phyloP scores from a whole-genome alignment of 169 alveolate species.

The Plasmodium gonderi region DNA sequence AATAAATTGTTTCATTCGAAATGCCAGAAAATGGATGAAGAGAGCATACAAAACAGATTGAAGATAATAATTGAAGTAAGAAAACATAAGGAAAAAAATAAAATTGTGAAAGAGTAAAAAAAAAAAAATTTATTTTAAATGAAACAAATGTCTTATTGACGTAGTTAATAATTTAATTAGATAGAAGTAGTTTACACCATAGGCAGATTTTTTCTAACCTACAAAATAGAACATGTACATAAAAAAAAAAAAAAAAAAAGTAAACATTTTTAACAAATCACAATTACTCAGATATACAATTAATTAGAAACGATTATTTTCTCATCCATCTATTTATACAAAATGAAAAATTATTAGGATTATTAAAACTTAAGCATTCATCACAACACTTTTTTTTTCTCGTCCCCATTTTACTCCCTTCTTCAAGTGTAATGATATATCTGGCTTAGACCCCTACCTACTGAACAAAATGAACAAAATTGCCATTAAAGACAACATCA shows the following conservation, averaged over 20 bases:
- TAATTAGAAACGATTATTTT: not conserved
- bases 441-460: slow-evolving; percentile 45
- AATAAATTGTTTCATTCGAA: slow-evolving; percentile 9
- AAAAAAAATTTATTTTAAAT: not conserved
- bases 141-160: not conserved
- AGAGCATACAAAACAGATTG: not conserved
- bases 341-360: not conserved
- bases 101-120: not conserved
- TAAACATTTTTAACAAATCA: not conserved
- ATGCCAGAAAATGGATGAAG: not conserved
- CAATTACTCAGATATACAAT: not conserved
- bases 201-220: not conserved
- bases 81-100: not conserved
- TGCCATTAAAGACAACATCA: slow-evolving; percentile 19
- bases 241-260: not conserved
- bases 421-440: slow-evolving; percentile 44
- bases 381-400: not conserved
- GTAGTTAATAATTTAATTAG: not conserved
- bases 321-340: not conserved
- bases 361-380: not conserved
- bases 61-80: slow-evolving; percentile 68
- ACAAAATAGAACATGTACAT: not conserved
- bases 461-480: slow-evolving; percentile 65
- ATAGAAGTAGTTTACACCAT: not conserved
- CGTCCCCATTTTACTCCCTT: not conserved